Base-by-base conservation (phyloP, 140 eudicot genomes). In the Flaveria floridana region DNA sequence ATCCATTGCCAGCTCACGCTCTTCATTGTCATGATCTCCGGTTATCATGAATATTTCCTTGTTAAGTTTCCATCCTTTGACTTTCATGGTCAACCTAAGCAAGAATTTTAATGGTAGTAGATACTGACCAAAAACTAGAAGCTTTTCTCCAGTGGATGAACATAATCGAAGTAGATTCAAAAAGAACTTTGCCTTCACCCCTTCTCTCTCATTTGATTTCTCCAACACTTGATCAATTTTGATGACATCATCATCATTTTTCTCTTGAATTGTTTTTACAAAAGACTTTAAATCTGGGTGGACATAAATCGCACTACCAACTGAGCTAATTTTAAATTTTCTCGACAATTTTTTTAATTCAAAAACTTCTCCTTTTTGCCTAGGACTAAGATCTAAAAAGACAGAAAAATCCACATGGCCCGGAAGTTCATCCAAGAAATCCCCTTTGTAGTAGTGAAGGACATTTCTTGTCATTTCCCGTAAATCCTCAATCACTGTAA, bases 361-460 rank as follows among this genome's bases (percentile, higher is more conserved):
- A 1, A 16, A 34, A 26, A 90, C 84, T 64, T 86, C 97, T 25
- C 76, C 39, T 34, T 85, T 83, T 74, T 93, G 98, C 73, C 57
- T 71, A 25, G 85, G 84, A 44, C 81, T 90, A 50, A 93, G 88
- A 14, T 70, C 74, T 28, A 90, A 82, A 68, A 84, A 87, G 20
- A 93, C 93, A 0, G 97, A 83, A 70, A 87, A 93, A 62, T 93
- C 98, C 53, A 86, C 79, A 41, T 78, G 87, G 1, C 98, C 97
- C 0, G 98, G 97, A 64, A 93, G 78, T 57, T 92, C 98, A 77
- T 92, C 98, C 68, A 88, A 80, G 78, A 86, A 90, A 67, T 93
- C 98, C 7, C 98, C 98, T 79, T 80, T 93, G 71, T 89, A 90
- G 56, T 86, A 93, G 71, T 93, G 97, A 64, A 93, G 87, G 62